A percentile compares a stretch with the other conserved stretches of the same genome.
Conservation (phyloP, 768 basidiomycete species). For the Tricholoma matsutake region DNA sequence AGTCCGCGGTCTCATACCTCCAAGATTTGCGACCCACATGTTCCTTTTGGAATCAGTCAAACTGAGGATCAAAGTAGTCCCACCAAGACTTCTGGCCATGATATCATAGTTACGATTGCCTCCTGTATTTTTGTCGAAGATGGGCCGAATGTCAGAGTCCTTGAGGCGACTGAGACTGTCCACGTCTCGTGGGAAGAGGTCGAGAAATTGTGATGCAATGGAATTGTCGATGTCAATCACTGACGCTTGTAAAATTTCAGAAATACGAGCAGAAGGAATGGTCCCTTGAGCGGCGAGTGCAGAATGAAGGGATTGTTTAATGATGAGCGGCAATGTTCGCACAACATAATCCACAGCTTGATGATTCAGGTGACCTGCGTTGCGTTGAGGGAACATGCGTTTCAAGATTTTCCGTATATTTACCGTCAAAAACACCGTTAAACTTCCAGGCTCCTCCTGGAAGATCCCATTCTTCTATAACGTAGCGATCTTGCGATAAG, state of each 20-base stretch:
- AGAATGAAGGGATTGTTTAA: slow-evolving; percentile 25
- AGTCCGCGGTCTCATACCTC: slow-evolving; percentile 30
- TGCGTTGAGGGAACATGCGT: neutral
- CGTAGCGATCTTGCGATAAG: slow-evolving; percentile 44
- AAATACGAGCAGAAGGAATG: slow-evolving; percentile 19
- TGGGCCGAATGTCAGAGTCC: neutral
- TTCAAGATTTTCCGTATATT: slow-evolving; percentile 5
- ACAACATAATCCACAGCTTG: slow-evolving; percentile 43
- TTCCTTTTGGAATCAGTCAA: slow-evolving; percentile 47
- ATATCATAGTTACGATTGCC: slow-evolving; percentile 3
- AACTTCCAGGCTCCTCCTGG: slow-evolving; percentile 40
- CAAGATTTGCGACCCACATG: slow-evolving; percentile 60
- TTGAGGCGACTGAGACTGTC: slow-evolving; percentile 9
- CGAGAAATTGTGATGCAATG: slow-evolving; percentile 35
- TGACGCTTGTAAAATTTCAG: slow-evolving; percentile 29
- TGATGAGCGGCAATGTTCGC: slow-evolving; percentile 28
- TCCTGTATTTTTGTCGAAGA: neutral
- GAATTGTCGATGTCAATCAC: slow-evolving; percentile 37
- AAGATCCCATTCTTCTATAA: slow-evolving; percentile 38
- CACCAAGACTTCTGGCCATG: slow-evolving; percentile 42
- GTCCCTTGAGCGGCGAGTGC: slow-evolving; percentile 7
- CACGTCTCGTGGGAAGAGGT: slow-evolving; percentile 32
- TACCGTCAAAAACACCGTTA: slow-evolving; percentile 48
- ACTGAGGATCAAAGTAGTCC: slow-evolving; percentile 51
- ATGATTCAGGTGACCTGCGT: slow-evolving; percentile 42